These are phyloP conservation scores for Alternaria brassicae DNA, from an alignment of 2,329 filamentous ascomycete genomes.

Conservation along the genomic window DNA sequence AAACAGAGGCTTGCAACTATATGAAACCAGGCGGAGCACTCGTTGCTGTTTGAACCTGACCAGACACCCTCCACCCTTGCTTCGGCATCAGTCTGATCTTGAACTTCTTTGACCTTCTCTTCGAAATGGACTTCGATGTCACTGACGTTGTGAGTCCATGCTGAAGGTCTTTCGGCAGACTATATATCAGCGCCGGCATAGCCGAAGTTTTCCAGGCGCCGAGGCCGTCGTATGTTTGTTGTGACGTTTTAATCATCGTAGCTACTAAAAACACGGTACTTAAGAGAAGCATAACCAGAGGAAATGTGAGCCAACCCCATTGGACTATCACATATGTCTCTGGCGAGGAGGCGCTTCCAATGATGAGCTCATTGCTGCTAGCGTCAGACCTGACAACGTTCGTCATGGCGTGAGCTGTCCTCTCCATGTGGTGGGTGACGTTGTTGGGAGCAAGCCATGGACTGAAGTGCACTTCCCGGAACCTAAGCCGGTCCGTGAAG, in stretches of 20 bases:
- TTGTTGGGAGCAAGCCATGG: slow-evolving; percentile 33
- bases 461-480: slow-evolving; percentile 13
- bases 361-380: slow-evolving; percentile 15
- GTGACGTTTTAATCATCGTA: slow-evolving; percentile 35
- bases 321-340: slow-evolving; percentile 23
- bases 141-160: not conserved
- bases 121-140: not conserved
- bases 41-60: not conserved
- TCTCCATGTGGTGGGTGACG: slow-evolving; percentile 27
- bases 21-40: slow-evolving; percentile 1
- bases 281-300: slow-evolving; percentile 29
- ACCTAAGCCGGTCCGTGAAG: not conserved
- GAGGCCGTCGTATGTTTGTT: slow-evolving; percentile 1
- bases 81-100: slow-evolving; percentile 23
- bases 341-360: slow-evolving; percentile 1
- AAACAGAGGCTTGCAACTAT: not conserved
- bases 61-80: slow-evolving; percentile 33
- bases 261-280: slow-evolving; percentile 32
- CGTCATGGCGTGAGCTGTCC: slow-evolving; percentile 29
- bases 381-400: slow-evolving; percentile 13
- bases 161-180: slow-evolving; percentile 21
- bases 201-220: slow-evolving; percentile 42
- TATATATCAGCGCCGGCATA: slow-evolving; percentile 32
- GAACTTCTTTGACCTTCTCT: not conserved
- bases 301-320: slow-evolving; percentile 44